Base-by-base conservation (phyloP, 108 stramenopile species). In the Fistulifera pelliculosa region DNA sequence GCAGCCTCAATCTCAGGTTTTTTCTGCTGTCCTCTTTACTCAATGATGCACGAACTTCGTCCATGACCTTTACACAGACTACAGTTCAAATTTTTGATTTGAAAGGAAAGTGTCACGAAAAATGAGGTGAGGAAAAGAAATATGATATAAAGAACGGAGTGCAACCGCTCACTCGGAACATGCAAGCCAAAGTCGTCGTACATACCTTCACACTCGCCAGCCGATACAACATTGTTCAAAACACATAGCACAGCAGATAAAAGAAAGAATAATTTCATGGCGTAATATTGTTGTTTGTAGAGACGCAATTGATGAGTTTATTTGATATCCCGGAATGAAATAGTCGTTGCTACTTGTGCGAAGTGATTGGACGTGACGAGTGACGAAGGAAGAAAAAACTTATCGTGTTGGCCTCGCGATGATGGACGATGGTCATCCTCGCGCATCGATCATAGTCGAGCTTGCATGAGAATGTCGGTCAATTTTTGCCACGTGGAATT, bases 61-160 rank as follows among this genome's bases (percentile, higher is more conserved):
- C 75, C 76, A 93, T 83, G 25, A 93, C 90, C 65, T 93, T 93
- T 67, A 85, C 79, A 68, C 90, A 93, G 21, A 93, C 90, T 90
- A 56, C 18, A 49, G 31, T 35, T 6, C 31, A 35, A 35, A 8
- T 35, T 35, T 3, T 35, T 35, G 31, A 35, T 3, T 6, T 14
- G 40, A 14, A 41, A 41, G 40, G 12, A n/a, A n/a, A 41, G 40
- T 14, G 11, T 41, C 40, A 11, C 40, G 14, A 41, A 11, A 41
- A 41, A 13, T 41, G 40, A 14, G 11, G 11, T 41, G 12, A 13
- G 12, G 40, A 13, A 11, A 13, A 41, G 11, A 41, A 11, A 14
- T 14, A 13, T 14, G 12, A 41, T 14, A 41, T 41, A 13, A 14
- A 13, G 12, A 14, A 13, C 40, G 11, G 12, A 11, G 14, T 13